phyloP scores from a whole-genome alignment of 1,284 basidiomycete species.

The Puccinia horiana region DNA sequence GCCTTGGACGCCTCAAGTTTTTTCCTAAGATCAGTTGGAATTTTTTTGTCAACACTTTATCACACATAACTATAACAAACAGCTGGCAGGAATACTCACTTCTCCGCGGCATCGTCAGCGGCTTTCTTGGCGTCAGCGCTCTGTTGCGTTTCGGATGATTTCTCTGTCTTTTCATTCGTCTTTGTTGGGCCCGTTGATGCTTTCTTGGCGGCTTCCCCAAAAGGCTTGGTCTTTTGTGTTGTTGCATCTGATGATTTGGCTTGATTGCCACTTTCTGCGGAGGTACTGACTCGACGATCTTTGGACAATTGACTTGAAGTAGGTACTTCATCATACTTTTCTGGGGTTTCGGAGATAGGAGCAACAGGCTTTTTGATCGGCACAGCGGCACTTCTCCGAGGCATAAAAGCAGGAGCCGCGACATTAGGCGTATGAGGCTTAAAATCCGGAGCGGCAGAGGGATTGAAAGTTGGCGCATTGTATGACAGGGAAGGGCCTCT shows the following conservation, averaged over 20 bases:
- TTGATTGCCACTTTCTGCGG: neutral
- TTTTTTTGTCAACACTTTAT: neutral
- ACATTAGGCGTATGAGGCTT: conserved; percentile 46
- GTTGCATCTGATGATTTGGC: neutral
- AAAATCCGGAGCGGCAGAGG: conserved; percentile 39
- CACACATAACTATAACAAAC: neutral
- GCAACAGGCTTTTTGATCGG: conserved; percentile 47
- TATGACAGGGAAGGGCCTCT: conserved; percentile 45
- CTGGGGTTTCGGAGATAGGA: conserved; percentile 25
- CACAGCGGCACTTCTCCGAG: conserved; percentile 40
- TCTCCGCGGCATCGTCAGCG: conserved; percentile 11
- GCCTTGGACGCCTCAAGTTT: conserved; percentile 41
- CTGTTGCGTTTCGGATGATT: neutral
- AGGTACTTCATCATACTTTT: conserved; percentile 5
- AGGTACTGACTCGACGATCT: conserved; percentile 7
- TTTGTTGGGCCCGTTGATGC: neutral
- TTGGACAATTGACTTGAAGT: conserved; percentile 2
- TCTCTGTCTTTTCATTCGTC: neutral
- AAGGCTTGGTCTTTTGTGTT: neutral
- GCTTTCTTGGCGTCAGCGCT: conserved; percentile 20
- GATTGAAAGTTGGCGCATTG: conserved; percentile 44
- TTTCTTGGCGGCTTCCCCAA: neutral
- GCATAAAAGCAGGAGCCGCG: conserved; percentile 37
- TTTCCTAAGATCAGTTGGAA: conserved; percentile 54
- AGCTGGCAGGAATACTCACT: conserved; percentile 12